These are phyloP conservation scores for Psophocarpus tetragonolobus DNA, from an alignment of 306 rosid species.

Conservation along the genomic window DNA sequence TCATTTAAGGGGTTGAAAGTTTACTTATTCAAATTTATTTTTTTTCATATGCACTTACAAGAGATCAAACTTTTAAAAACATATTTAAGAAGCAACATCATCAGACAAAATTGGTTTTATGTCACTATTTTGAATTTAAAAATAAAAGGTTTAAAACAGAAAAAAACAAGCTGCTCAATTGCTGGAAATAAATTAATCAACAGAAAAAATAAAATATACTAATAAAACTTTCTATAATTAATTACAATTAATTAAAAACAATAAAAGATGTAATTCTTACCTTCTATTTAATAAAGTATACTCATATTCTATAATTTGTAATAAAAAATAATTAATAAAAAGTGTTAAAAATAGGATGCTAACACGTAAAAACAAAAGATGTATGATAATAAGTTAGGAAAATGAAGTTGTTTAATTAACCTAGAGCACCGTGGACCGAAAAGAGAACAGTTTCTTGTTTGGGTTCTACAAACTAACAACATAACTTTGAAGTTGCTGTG, in stretches of 20 bases:
- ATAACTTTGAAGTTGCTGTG: neutral
- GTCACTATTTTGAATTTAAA: neutral
- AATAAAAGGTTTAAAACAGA: neutral
- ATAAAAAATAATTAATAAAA: too few relatives aligned
- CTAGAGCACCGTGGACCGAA: neutral
- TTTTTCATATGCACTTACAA: too few relatives aligned
- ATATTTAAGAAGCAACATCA: too few relatives aligned
- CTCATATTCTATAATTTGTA: too few relatives aligned
- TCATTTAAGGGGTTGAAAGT: too few relatives aligned
- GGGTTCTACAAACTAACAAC: neutral
- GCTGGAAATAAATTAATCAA: neutral
- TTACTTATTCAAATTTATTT: too few relatives aligned
- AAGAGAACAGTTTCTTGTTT: neutral
- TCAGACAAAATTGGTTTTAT: too few relatives aligned
- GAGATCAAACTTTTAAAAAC: too few relatives aligned
- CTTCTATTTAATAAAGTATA: too few relatives aligned
- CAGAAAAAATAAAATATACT: neutral
- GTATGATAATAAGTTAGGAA: neutral
- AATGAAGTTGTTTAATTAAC: neutral
- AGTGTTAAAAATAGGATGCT: too few relatives aligned
- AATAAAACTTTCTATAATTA: neutral
- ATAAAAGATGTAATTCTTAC: too few relatives aligned
- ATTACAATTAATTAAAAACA: too few relatives aligned
- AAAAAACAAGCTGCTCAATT: neutral
- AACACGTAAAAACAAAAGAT: neutral